Evolutionary conservation across 1,284 basidiomycete species (phyloP).

Genomic region (Coniferiporia sulphurascens): DNA sequence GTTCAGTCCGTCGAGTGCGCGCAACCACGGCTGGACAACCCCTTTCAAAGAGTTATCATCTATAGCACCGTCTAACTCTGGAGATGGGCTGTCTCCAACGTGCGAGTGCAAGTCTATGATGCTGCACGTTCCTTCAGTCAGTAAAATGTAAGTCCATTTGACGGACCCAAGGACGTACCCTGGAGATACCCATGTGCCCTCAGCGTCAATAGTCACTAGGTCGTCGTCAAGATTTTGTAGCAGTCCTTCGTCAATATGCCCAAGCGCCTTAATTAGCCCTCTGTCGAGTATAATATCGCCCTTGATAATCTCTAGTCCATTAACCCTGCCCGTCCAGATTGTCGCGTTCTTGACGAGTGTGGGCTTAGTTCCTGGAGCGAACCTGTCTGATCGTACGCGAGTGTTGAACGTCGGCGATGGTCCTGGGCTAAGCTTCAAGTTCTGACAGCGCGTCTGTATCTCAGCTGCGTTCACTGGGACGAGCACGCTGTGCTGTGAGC

Average conservation of each 20-base stretch:
- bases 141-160: not conserved
- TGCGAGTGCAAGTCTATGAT: conserved; percentile 63
- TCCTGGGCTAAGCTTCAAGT: conserved; percentile 27
- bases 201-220: conserved; percentile 27
- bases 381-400: conserved; percentile 66
- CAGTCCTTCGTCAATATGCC: conserved; percentile 30
- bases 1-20: conserved; percentile 46
- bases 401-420: conserved; percentile 47
- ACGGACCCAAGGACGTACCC: conserved; percentile 27
- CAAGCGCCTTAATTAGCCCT: conserved; percentile 53
- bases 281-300: conserved; percentile 55
- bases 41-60: conserved; percentile 41
- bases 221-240: conserved; percentile 16
- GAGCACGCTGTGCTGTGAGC: not conserved
- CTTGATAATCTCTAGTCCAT: conserved; percentile 59
- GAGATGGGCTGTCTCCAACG: conserved; percentile 42
- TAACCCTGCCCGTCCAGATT: conserved; percentile 72
- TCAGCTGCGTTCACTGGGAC: conserved; percentile 3
- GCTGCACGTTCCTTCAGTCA: conserved; percentile 23
- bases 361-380: conserved; percentile 57
- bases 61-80: conserved; percentile 30
- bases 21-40: conserved; percentile 45
- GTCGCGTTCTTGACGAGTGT: conserved; percentile 75
- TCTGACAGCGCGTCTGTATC: conserved; percentile 18
- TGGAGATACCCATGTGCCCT: conserved; percentile 35